A percentile compares a stretch with the other conserved stretches of the same genome.
Evolutionary conservation across 345 rosid genomes (phyloP).

Genomic region (Linum tenue): DNA sequence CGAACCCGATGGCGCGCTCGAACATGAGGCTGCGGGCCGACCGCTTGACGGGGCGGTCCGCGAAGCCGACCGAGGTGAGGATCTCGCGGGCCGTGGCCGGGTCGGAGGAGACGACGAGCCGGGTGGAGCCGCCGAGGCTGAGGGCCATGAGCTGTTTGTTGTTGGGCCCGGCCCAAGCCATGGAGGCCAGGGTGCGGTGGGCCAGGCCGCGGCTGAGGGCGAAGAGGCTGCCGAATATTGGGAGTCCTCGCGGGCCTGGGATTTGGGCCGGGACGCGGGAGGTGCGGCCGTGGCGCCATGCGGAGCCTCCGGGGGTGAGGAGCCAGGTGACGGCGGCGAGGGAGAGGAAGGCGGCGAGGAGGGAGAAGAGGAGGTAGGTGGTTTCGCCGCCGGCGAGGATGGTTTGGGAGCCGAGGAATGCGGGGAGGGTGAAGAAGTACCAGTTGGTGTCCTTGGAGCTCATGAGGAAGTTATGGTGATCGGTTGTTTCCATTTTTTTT

Average conservation of each 20-base stretch:
- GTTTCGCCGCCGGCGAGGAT: slow-evolving; percentile 16
- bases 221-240: slow-evolving; percentile 67
- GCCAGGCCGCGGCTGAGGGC: slow-evolving; percentile 58
- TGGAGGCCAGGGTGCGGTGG: slow-evolving; percentile 55
- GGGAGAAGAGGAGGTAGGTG: slow-evolving; percentile 27
- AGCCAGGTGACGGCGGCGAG: slow-evolving; percentile 47
- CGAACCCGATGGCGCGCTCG: slow-evolving; percentile 82
- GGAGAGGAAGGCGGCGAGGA: slow-evolving; percentile 28
- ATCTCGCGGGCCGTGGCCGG: slow-evolving; percentile 63
- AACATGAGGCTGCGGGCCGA: slow-evolving; percentile 79
- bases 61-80: slow-evolving; percentile 51
- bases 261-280: slow-evolving; percentile 34
- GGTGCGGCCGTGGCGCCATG: slow-evolving; percentile 62
- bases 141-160: slow-evolving; percentile 65
- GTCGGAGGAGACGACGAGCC: slow-evolving; percentile 61
- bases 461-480: not conserved
- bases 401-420: slow-evolving; percentile 34
- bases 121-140: slow-evolving; percentile 61
- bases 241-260: slow-evolving; percentile 65
- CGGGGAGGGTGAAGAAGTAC: slow-evolving; percentile 59
- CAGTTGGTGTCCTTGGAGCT: slow-evolving; percentile 34
- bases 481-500: not conserved
- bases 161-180: slow-evolving; percentile 34
- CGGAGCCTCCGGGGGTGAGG: slow-evolving; percentile 49
- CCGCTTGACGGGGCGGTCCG: slow-evolving; percentile 81